Evolutionary conservation across 1,284 basidiomycete species (phyloP).

Genomic region (Moesziomyces sp.): DNA sequence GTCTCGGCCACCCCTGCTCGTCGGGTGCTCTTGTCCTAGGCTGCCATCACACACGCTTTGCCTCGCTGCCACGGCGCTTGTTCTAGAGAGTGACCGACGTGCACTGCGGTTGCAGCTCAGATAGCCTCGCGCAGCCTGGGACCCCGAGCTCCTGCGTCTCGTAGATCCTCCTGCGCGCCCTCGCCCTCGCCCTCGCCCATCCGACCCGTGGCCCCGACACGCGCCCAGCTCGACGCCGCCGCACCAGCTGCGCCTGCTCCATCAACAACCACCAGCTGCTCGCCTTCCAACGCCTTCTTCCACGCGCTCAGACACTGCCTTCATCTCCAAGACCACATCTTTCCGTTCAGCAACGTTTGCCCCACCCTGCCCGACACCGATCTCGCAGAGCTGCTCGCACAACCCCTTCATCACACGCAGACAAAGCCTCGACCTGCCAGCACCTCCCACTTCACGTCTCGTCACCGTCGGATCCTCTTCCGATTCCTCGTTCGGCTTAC

Average conservation of each 20-base stretch:
- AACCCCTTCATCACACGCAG: neutral
- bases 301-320: neutral
- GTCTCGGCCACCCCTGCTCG: too few relatives aligned
- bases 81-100: too few relatives aligned
- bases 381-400: neutral
- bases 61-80: too few relatives aligned
- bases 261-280: neutral
- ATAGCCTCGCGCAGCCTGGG: too few relatives aligned
- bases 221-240: neutral
- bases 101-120: too few relatives aligned
- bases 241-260: too few relatives aligned
- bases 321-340: neutral
- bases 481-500: too few relatives aligned
- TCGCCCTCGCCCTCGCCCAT: neutral
- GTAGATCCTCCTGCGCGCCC: conserved; percentile 1
- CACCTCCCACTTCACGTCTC: neutral
- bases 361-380: neutral
- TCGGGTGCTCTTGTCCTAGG: too few relatives aligned
- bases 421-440: neutral
- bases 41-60: too few relatives aligned
- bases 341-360: neutral
- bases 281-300: neutral
- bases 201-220: neutral
- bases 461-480: neutral
- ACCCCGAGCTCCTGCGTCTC: neutral